Conservation (phyloP, 805 yeast genomes). For the Clavispora asparagi region DNA sequence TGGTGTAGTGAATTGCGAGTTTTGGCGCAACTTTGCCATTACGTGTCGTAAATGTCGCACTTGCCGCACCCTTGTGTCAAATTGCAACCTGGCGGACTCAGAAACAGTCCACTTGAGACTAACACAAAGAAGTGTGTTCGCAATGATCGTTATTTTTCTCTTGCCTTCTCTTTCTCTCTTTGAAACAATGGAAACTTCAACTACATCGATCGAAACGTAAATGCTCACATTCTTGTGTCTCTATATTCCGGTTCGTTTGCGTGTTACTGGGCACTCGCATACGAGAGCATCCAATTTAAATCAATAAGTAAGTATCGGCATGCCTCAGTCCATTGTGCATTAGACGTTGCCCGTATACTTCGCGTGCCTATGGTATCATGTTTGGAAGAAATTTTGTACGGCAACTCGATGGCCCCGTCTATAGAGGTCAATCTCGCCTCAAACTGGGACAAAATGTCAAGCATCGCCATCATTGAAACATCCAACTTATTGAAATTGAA, state of each 20-base stretch:
- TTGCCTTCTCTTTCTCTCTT: too few species aligned
- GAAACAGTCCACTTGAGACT: too few species aligned
- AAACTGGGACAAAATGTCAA: conserved; percentile 55
- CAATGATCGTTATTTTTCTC: too few species aligned
- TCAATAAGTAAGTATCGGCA: conserved; percentile 78
- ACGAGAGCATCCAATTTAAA: conserved; percentile 76
- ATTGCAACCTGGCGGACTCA: too few species aligned
- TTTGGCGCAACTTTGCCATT: not conserved
- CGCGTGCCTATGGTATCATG: conserved; percentile 73
- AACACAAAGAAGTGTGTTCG: too few species aligned
- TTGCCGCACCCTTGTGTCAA: too few species aligned
- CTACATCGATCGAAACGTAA: too few species aligned
- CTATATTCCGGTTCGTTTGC: too few species aligned
- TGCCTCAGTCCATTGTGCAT: conserved; percentile 85
- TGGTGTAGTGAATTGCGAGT: not conserved
- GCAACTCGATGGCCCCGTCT: conserved; percentile 59
- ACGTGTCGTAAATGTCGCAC: not conserved
- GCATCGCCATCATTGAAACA: conserved; percentile 71
- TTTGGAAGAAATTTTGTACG: conserved; percentile 55
- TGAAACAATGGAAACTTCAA: too few species aligned
- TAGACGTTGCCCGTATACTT: conserved; percentile 66
- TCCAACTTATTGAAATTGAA: conserved; percentile 76
- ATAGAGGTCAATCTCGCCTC: conserved; percentile 38
- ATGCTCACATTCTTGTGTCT: too few species aligned
- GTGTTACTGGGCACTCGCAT: conserved; percentile 38